Base-by-base conservation (phyloP, 2,329 filamentous ascomycete species). In the Diplodia mutila region DNA sequence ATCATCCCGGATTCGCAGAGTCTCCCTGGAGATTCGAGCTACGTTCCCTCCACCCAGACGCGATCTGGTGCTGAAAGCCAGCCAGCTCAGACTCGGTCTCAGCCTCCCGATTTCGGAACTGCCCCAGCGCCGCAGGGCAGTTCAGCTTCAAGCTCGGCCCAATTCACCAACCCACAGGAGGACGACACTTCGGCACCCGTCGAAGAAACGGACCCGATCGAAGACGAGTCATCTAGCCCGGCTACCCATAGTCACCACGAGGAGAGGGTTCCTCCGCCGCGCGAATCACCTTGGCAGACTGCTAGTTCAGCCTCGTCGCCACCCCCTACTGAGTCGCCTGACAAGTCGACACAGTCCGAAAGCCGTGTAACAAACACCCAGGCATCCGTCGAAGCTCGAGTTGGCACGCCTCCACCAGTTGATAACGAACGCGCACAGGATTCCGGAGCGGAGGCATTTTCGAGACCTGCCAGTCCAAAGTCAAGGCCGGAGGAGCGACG, bases 1-100 rank as follows among this genome's bases (percentile, higher is more conserved):
- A 64, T 77, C 8, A 71, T 78, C 2, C 71, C 68, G 37, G 75
- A 77, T 34, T 76, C 75, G 3, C 74, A 77, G 61, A 46, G 72
- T 69, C 61, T 73, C 72, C 29, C 18, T 18, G 12, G 69, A 52
- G 27, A 66, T 53, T 63, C 49, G 4, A 76, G 70, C 68, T 77
- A 74, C 54, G 57, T 73, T 14, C 69, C 71, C 0, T 64, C 71
- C 0, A 75, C 74, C n/a, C 75, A 76, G 51, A 37, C 59, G 12
- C 27, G 21, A 16, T 63, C 59, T 16, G 59, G 46, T 51, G 42
- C 42, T 14, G 42, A 37, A n/a, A 63, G 59, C 46, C 59, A 63
- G 27, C 25, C 34, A 29, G n/a, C 12, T 4, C 27, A 37, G 14
- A 48, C 27, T 12, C 59, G 53, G 46, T 16, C 53, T 11, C 34